Base-by-base conservation (phyloP, 192 early-diverging fungal species). In the Gaertneriomyces sp. region DNA sequence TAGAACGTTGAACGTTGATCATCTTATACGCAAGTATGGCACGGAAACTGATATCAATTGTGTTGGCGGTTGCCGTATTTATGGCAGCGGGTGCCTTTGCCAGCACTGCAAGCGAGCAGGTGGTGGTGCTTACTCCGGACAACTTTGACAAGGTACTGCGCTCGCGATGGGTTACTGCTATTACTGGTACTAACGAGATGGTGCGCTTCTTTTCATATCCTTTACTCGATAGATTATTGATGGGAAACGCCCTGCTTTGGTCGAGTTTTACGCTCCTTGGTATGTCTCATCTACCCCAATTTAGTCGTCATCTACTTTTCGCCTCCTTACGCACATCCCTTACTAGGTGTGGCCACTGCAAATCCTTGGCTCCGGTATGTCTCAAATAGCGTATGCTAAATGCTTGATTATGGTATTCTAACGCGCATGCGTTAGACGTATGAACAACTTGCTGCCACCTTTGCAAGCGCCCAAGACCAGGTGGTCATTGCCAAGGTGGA, bases 201-300 rank as follows among this genome's bases (percentile, higher is more conserved):
- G 56, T 16, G 16, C n/a, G 14, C 44, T 39, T 45, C 43, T 17
- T 17, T 43, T 12, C 44, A 33, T 33, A 33, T 33, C 25, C 2
- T 33, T 33, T 33, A 33, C 25, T 33, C 25, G 25, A 33, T 33
- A 71, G 69, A 41, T 70, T 20, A 79, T 91, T 41, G 86, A 92
- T 63, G 91, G 91, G 20, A 80, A 76, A 53, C 87, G 86, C 71
- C 81, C 88, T 57, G 87, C 87, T 4, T 78, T 93, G 38, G 87
- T 96, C 16, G 87, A 94, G 72, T 94, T 96, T 74, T 93, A 89
- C 73, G 92, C 93, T 14, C 89, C 90, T 3, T 69, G 75, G 93
- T 94, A 90, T 70, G 90, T 89, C 46, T 90, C 93, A 80, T 93
- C 91, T 83, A 90, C 90, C 79, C 42, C 46, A 12, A 14, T 42